Conservation (phyloP, 495 filamentous ascomycete species). For the Aspergillus heteromorphus region DNA sequence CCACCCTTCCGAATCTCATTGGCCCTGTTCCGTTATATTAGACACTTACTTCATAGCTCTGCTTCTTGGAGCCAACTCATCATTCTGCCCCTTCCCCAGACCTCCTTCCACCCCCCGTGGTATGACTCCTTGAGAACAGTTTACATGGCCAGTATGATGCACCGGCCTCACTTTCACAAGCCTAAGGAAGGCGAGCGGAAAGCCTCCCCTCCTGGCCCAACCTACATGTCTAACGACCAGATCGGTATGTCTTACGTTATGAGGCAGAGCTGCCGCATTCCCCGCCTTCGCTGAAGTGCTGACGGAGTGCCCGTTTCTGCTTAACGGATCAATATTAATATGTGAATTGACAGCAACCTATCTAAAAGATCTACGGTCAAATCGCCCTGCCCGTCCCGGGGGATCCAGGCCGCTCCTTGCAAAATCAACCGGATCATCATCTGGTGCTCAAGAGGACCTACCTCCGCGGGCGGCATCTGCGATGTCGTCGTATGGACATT, state of each 20-base stretch:
- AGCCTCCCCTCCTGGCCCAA: constrained; percentile 65
- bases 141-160: constrained; percentile 22
- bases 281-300: constrained; percentile 3
- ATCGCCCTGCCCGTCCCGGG: constrained; percentile 66
- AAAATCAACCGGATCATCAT: constrained; percentile 31
- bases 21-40: constrained; percentile 14
- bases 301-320: constrained; percentile 3
- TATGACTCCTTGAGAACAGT: constrained; percentile 10
- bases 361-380: constrained; percentile 73
- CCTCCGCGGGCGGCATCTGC: constrained; percentile 45
- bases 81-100: constrained; percentile 11
- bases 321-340: constrained; percentile 11
- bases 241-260: constrained; percentile 61
- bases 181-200: constrained; percentile 47
- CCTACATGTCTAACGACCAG: constrained; percentile 83
- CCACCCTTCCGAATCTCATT: constrained; percentile 17
- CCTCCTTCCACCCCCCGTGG: constrained; percentile 1
- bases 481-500: constrained; percentile 31
- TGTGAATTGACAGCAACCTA: constrained; percentile 53
- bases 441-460: constrained; percentile 30
- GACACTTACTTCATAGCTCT: constrained; percentile 14
- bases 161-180: constrained; percentile 28
- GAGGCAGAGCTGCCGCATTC: constrained; percentile 18
- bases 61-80: constrained; percentile 9
- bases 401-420: constrained; percentile 74